These are phyloP conservation scores for Ettlia oleoabundans DNA, from an alignment of 139 green algal genomes.

Conservation along the genomic window DNA sequence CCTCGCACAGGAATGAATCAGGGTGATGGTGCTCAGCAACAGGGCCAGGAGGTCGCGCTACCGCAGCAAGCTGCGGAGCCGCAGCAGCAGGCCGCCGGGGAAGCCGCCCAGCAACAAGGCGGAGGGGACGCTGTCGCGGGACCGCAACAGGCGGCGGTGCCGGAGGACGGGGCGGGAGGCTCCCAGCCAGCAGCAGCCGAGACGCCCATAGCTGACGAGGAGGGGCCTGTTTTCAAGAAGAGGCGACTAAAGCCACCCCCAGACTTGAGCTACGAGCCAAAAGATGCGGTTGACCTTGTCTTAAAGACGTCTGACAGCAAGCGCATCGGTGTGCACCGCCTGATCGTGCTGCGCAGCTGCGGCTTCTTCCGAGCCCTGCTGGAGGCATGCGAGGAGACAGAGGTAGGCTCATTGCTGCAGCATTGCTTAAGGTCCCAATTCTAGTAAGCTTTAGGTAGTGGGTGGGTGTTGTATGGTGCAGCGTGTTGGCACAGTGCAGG, in stretches of 20 bases:
- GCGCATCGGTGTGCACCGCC: conserved; percentile 25
- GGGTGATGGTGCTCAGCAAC: no score
- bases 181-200: neutral
- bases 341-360: conserved; percentile 17
- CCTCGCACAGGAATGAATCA: no score
- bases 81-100: no score
- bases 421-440: no score
- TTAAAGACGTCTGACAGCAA: neutral
- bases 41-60: no score
- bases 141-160: no score
- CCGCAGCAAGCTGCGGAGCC: no score
- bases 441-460: no score
- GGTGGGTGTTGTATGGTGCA: no score
- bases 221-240: neutral
- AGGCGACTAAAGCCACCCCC: neutral
- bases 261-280: neutral
- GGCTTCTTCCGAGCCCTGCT: conserved; percentile 3
- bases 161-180: neutral
- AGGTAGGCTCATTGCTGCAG: neutral
- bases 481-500: no score
- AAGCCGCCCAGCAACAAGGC: no score
- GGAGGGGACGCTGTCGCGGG: no score
- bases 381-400: neutral
- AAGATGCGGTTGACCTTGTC: neutral
- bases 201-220: neutral